A percentile compares a stretch with the other conserved stretches of the same genome.
Conservation (phyloP, 768 basidiomycete species). For the Gloeostereum incarnatum region DNA sequence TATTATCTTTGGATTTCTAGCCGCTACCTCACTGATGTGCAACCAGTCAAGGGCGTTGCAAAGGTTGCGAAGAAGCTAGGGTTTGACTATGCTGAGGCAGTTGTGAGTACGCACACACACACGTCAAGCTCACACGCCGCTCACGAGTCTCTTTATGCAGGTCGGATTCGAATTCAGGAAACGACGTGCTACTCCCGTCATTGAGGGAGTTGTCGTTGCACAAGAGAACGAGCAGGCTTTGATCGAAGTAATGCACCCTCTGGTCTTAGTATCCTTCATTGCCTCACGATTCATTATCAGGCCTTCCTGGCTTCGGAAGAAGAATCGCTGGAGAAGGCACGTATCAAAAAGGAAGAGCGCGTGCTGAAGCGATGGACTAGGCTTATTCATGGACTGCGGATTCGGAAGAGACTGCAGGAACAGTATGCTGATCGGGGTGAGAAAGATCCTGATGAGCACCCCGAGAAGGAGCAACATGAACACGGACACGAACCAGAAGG, state of each 20-base stretch:
- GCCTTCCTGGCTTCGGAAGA: slow-evolving; percentile 81
- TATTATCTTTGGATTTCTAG: slow-evolving; percentile 12
- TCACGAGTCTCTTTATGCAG: slow-evolving; percentile 34
- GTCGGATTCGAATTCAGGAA: slow-evolving; percentile 96
- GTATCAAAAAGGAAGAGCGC: slow-evolving; percentile 65
- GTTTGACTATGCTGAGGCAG: slow-evolving; percentile 90
- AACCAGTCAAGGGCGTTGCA: slow-evolving; percentile 69
- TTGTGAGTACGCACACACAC: slow-evolving; percentile 48
- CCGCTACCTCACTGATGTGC: neutral
- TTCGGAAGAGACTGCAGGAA: slow-evolving; percentile 72
- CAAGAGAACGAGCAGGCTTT: slow-evolving; percentile 66
- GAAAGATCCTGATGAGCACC: slow-evolving; percentile 7
- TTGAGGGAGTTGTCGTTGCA: slow-evolving; percentile 83
- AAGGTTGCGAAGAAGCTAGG: slow-evolving; percentile 85
- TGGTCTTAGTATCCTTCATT: slow-evolving; percentile 2
- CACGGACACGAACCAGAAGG: slow-evolving; percentile 13
- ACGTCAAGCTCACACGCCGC: slow-evolving; percentile 2
- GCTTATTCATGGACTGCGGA: slow-evolving; percentile 80
- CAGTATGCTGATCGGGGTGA: slow-evolving; percentile 48
- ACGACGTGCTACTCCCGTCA: slow-evolving; percentile 74
- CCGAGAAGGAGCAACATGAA: slow-evolving; percentile 7
- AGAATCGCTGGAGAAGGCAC: slow-evolving; percentile 68
- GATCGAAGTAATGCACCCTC: slow-evolving; percentile 51
- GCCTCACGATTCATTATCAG: slow-evolving; percentile 25
- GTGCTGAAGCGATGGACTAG: slow-evolving; percentile 84